Evolutionary conservation across 2,329 filamentous ascomycete genomes (phyloP), one percentile per base, ranked within the genome.

Genomic region (Talaromyces sp.): DNA sequence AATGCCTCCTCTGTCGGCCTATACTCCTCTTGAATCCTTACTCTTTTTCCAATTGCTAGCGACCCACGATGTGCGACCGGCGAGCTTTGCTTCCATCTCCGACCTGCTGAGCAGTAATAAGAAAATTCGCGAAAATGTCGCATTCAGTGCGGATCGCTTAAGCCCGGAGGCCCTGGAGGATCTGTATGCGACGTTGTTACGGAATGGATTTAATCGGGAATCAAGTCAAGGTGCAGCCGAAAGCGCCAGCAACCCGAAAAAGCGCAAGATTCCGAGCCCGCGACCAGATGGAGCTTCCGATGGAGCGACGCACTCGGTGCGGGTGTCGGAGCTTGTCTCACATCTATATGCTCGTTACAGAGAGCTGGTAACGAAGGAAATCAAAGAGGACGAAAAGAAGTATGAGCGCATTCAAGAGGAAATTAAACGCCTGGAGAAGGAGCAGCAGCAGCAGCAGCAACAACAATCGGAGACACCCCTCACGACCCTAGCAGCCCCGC

Each of bases 11-110:
- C 69, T 80, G 73, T 81, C 84, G 69, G 79, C 81, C 67, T 92
- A 94, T 76, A 93, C 90, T 69, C 84, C 87, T 64, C 88, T 95
- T 79, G 91, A 96, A 82, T 89, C 87, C 68, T 82, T 95, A 57
- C 83, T 94, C 62, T 82, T 96, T 67, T 93, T 94, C 77, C 90
- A 93, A 75, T 87, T 87, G 56, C 82, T 95, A 60, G 82, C 86
- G 62, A 79, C 80, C 62, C 81, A 89, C 72, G 88, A 88, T 68
- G 78, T 86, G 60, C 82, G 85, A 61, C 77, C 84, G 47, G 72
- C 80, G 56, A 85, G 83, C 69, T 94, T 95, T 75, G 76, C 77
- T 65, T 81, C 80, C 62, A 89, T 94, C 58, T 91, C 91, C 53
- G 82, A 88, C 60, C 76, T 87, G 54, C 83, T 97, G 58, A 87